Conservation (phyloP, 805 yeast species). For the Kregervanrija fluxuum region DNA sequence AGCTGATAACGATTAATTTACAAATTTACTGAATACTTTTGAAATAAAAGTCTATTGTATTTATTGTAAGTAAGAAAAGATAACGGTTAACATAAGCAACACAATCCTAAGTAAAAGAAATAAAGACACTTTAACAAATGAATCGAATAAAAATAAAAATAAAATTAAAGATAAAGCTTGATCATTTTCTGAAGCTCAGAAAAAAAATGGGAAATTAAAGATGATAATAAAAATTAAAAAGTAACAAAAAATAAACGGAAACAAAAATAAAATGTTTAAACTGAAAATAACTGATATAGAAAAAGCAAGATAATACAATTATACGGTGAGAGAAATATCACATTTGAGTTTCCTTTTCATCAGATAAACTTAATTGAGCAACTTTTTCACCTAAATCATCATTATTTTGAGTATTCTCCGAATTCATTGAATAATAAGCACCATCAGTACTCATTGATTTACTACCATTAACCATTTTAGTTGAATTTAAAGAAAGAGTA, state of each 20-base stretch:
- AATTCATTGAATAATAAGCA: no score
- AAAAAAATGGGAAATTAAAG: neutral
- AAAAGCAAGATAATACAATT: neutral
- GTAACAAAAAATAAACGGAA: no score
- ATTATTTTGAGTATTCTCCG: constrained; percentile 4
- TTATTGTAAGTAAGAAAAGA: constrained; percentile 1
- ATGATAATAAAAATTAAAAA: neutral
- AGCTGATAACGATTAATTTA: neutral
- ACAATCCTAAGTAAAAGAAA: no score
- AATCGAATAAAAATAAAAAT: neutral
- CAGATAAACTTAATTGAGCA: constrained; percentile 15
- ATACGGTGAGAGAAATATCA: constrained; percentile 1
- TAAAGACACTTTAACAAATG: no score
- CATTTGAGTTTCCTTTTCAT: constrained; percentile 21
- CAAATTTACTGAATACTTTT: neutral
- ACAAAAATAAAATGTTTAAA: neutral
- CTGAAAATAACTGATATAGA: no score
- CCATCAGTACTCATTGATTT: no score
- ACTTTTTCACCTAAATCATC: constrained; percentile 15
- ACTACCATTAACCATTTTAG: no score
- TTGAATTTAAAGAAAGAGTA: no score
- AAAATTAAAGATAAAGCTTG: neutral
- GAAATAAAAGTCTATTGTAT: no score
- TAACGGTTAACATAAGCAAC: neutral
- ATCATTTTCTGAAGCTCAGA: neutral